Base-by-base conservation (phyloP, 192 early-diverging fungal species). In the Bifiguratus adelaidae region DNA sequence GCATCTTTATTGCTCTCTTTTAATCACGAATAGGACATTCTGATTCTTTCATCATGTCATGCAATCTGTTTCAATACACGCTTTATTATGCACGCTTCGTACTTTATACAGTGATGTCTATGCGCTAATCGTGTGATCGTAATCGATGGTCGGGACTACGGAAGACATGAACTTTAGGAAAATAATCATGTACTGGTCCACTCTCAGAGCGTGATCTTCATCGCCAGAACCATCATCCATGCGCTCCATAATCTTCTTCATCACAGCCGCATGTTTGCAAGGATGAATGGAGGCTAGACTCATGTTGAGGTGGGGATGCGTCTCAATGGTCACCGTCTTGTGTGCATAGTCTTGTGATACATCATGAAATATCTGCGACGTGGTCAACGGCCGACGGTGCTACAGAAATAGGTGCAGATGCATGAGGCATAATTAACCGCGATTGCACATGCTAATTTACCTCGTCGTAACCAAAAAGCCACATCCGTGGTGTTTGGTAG, bases 241-340 rank as follows among this genome's bases (percentile, higher is more conserved):
- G 50, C 81, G 81, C 49, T 96, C 91, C 26, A 97, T 82, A 43
- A 99, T 84, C 60, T 80, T 83, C 66, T 87, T 95, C 91, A 97
- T 99, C 5, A 99, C 94, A 33, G 93, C 85, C 4, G 91, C 92
- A 60, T 99, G 96, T 55, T 88, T 85, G 81, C 96, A 99, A 4
- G 96, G 93, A 67, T 99, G 96, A 44, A 99, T 96, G 2, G 85
- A 87, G 3, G 96, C 94, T 50, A 91, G 71, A 40, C 77, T 80
- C 58, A 95, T 74, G 19, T 70, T 74, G 47, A 93, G 62, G 50
- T 99, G 92, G 13, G 96, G 94, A 48, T 99, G 96, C 0, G 85
- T 63, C 65, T 96, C 96, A 47, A 97, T 95, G 3, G 96, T 99
- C 40, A 95, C 92, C 2, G 96, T 99, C 71, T 99, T 99, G 68